Evolutionary conservation across 2,329 filamentous ascomycete genomes (phyloP), one percentile per base, ranked within the genome.

Genomic region (Metarhizium sp.): DNA sequence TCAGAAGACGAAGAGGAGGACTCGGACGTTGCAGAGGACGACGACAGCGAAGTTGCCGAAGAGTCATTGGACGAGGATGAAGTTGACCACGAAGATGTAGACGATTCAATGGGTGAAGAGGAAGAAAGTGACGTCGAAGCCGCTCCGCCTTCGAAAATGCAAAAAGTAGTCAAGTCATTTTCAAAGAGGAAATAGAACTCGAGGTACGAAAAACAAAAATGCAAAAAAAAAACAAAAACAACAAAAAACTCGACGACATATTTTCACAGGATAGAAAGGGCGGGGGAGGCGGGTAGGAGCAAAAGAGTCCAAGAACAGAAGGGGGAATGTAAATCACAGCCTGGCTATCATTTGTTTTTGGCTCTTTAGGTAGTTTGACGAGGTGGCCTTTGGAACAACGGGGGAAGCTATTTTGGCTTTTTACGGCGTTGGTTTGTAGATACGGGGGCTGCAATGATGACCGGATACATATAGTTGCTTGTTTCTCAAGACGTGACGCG

Each of bases 41-140:
- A 73, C 2, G 73, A 75, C 36, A 73, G 73, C 49, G 73, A 74
- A 14, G 78, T 75, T 7, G 78, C 66, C 1, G 75, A 76, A 40
- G 76, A 77, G 61, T 73, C 73, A 1, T 67, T 81, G 2, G 79
- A 83, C 25, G 80, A 82, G 57, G 78, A 84, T 18, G 81, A 85
- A 57, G 80, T 80, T 2, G 73, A 82, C 49, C 78, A 84, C 54
- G 77, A 82, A 40, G 83, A 86, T 53, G 74, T 77, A 6, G 73
- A 75, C 36, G 78, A 80, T 53, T 79, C 78, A 8, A 70, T 72
- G 67, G 77, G 75, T 6, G 83, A 85, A 57, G 80, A 81, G 10
- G 80, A 78, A 38, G 76, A 77, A 57, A 78, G 75, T 54, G 78
- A 80, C 51, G 71, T 69, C 18, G 77, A 79, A 59, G 71, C 74